Base-by-base conservation (phyloP, 1,284 basidiomycete species). In the Veloporphyrellus conicus region DNA sequence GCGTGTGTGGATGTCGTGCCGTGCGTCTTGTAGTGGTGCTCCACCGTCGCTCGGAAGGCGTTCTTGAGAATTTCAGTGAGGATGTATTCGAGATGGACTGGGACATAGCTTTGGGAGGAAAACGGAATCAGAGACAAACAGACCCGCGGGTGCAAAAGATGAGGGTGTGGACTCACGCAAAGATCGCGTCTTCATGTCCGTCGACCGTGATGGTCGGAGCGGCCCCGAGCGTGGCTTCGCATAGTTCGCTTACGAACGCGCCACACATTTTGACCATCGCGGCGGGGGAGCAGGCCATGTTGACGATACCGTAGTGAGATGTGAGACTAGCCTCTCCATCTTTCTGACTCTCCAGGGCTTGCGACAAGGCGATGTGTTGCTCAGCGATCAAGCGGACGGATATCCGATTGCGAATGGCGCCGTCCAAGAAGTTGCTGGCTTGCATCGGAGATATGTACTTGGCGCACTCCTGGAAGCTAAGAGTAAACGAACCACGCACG, bases 381-480 rank as follows among this genome's bases (percentile, higher is more conserved):
- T 95, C 92, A 35, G 91, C 93, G 54, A 94, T 92, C 44, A 95
- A 73, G 16, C 92, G 84, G 25, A 94, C 84, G 27, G 88, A 89
- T 48, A 94, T 92, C 36, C 92, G 82, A 57, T 84, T 90, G 27
- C 86, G 84, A 59, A 95, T 93, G 16, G 90, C 84, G 20, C 82
- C 82, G 61, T 95, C 87, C 27, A 95, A 70, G 64, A 94, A 95
- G 41, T 76, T 73, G 59, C 79, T 83, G 50, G 92, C 84, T 56
- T 89, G 81, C 19, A 75, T 74, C 2, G 87, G 77, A 7, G 87
- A 82, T 76, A 95, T 86, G 68, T 95, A 94, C 48, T 80, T 77
- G 41, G 81, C 75, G 55, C 86, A 89, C 70, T 95, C 92, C 57
- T 91, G 87, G 62, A 94, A 93, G 33, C 90, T 91, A 16, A 60